Percentiles rank a stretch among this genome's conserved stretches.
These are phyloP conservation scores for Diutina sp. DNA, from an alignment of 1,139 yeast genomes.

Conservation along the genomic window DNA sequence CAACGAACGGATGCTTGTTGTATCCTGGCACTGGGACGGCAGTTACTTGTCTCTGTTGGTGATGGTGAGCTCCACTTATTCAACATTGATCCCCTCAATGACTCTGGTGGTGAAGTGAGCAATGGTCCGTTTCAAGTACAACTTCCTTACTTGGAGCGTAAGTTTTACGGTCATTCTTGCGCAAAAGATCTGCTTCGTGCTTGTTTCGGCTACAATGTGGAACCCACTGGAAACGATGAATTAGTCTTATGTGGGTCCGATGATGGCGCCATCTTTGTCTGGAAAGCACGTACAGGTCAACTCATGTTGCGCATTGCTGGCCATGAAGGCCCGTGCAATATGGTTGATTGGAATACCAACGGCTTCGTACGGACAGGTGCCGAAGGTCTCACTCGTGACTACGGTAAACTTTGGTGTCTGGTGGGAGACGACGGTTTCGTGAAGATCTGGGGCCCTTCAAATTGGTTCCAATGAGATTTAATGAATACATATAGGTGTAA, in stretches of 20 bases:
- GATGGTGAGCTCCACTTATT: slow-evolving; percentile 75
- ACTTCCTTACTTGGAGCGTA: slow-evolving; percentile 35
- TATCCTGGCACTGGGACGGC: slow-evolving; percentile 27
- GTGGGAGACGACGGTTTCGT: slow-evolving; percentile 74
- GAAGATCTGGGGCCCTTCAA: slow-evolving; percentile 48
- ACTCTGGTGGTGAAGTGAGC: slow-evolving; percentile 8
- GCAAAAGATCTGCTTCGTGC: slow-evolving; percentile 62
- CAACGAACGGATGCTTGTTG: slow-evolving; percentile 31
- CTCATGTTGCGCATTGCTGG: slow-evolving; percentile 47
- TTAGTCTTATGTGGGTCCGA: slow-evolving; percentile 73
- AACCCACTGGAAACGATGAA: slow-evolving; percentile 40
- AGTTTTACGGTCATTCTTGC: slow-evolving; percentile 63
- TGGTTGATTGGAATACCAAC: slow-evolving; percentile 60
- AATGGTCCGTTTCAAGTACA: background rate
- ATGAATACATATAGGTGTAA: background rate
- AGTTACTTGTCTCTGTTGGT: slow-evolving; percentile 46
- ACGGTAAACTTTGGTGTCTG: slow-evolving; percentile 55
- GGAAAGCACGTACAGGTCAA: slow-evolving; percentile 71
- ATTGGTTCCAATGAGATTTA: background rate
- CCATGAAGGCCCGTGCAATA: slow-evolving; percentile 57
- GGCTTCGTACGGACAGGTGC: slow-evolving; percentile 1
- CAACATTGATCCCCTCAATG: slow-evolving; percentile 30
- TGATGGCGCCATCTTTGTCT: slow-evolving; percentile 65
- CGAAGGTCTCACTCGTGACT: slow-evolving; percentile 12
- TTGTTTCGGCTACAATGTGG: slow-evolving; percentile 48